These are phyloP conservation scores for Fistulinella prunicolor DNA, from an alignment of 768 basidiomycete species.

Conservation along the genomic window DNA sequence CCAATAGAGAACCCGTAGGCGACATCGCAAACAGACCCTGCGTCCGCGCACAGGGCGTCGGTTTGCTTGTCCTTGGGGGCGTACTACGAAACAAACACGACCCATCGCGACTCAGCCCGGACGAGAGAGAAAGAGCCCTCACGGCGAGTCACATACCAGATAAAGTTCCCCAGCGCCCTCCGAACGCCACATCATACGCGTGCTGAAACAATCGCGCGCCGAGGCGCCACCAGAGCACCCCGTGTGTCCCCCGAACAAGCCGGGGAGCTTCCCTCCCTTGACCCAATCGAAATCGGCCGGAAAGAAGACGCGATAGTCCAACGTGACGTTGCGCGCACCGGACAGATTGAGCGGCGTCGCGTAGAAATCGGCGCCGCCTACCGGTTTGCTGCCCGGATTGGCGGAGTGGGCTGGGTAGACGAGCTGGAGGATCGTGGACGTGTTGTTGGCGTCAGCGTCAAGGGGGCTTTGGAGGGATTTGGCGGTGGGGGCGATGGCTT, in stretches of 20 bases:
- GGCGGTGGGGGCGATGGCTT: slow-evolving; percentile 26
- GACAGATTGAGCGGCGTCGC: no score
- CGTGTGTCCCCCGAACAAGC: slow-evolving; percentile 66
- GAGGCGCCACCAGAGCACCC: slow-evolving; percentile 71
- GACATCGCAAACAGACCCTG: slow-evolving; percentile 60
- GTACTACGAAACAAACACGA: slow-evolving; percentile 28
- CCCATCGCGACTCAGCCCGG: no score
- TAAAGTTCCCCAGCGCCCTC: slow-evolving; percentile 74
- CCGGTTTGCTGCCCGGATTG: slow-evolving; percentile 60
- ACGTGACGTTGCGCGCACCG: no score
- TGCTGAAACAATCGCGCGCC: slow-evolving; percentile 78
- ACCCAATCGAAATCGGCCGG: slow-evolving; percentile 74
- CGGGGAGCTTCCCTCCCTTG: slow-evolving; percentile 81
- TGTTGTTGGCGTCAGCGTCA: slow-evolving; percentile 30
- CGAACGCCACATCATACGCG: slow-evolving; percentile 78
- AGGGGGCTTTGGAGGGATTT: slow-evolving; percentile 10
- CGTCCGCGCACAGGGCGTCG: slow-evolving; percentile 54
- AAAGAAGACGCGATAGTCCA: slow-evolving; percentile 77
- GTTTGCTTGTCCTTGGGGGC: slow-evolving; percentile 70
- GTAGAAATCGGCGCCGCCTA: no score
- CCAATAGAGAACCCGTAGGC: slow-evolving; percentile 74
- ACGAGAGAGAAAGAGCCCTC: neutral
- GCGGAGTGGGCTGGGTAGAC: slow-evolving; percentile 67
- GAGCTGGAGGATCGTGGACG: slow-evolving; percentile 52
- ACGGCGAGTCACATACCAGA: slow-evolving; percentile 43